Conservation (phyloP, 495 filamentous ascomycete species). For the Penicillium cinerascens region DNA sequence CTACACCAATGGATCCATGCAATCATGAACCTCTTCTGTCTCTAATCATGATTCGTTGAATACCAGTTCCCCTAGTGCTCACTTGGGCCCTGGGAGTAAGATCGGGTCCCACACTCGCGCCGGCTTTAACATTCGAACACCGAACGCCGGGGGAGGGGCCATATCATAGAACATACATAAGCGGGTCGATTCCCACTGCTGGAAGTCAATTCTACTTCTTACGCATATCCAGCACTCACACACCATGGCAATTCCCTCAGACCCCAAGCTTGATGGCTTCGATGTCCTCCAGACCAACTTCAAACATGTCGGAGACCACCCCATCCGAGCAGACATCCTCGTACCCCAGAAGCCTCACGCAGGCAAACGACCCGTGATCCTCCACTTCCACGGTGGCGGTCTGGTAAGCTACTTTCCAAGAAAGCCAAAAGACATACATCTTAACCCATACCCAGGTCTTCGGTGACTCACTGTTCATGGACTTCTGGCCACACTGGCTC, state of each 20-base stretch:
- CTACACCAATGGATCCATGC: too few relatives aligned
- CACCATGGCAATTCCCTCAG: constrained; percentile 1
- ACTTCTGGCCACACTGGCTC: constrained; percentile 32
- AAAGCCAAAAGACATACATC: background rate
- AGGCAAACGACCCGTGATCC: constrained; percentile 27
- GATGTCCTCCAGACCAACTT: constrained; percentile 30
- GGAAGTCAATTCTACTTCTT: background rate
- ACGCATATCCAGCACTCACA: background rate
- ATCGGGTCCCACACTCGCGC: too few relatives aligned
- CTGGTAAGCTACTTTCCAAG: constrained; percentile 29
- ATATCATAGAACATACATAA: too few relatives aligned
- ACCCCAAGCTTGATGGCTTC: constrained; percentile 26
- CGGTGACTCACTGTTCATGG: constrained; percentile 29
- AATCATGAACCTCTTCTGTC: too few relatives aligned
- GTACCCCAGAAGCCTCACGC: constrained; percentile 19
- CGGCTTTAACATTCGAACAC: too few relatives aligned
- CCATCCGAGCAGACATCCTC: constrained; percentile 32
- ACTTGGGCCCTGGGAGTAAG: too few relatives aligned
- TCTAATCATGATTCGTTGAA: too few relatives aligned
- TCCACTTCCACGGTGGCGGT: constrained; percentile 35
- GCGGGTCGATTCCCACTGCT: too few relatives aligned
- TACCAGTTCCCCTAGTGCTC: too few relatives aligned
- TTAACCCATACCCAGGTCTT: constrained; percentile 15
- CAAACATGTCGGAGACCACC: constrained; percentile 29
- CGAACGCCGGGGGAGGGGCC: too few relatives aligned